Evolutionary conservation across 148 eudicot species (phyloP), one percentile per base, ranked within the genome.

Genomic region (Camellia lanceoleosa): DNA sequence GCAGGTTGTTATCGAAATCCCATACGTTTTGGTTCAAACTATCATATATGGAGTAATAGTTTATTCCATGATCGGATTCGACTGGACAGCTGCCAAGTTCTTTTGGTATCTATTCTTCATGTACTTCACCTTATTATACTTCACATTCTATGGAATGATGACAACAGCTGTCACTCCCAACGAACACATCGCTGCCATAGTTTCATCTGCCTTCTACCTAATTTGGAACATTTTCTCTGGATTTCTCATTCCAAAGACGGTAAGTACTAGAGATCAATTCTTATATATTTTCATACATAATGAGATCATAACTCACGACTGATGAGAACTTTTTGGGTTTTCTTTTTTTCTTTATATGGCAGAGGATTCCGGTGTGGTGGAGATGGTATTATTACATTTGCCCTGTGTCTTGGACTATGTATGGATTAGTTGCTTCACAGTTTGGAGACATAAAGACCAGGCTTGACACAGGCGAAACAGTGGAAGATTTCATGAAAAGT

Each of bases 301-400:
- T 10, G 38, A 69, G 61, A 65, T 13, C 71, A 13, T 16, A 12
- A 19, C n/a, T 71, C 19, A 46, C 7, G 15, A 54, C 52, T 75
- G 46, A 41, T 75, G 46, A 41, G 19, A 58, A 23, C 0, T 51
- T 41, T 20, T 41, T 20, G 6, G 15, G 23, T 76, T 60, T 2
- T 10, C 18, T 8, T 55, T 38, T 78, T 58, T 60, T 43, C 47
- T n/a, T 5, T 7, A 3, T 8, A 60, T 41, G 15, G 76, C 87
- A 88, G 89, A 83, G 72, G 47, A 85, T 81, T 5, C 89, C 91
- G n/a, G 77, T 82, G 63, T 89, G 91, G 91, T 87, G 91, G 89
- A 83, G 83, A 68, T 87, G 91, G 91, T 83, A 81, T 78, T 85
- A 82, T 62, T 85, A 86, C 83, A 71, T 30, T 7, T 78, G 74